Evolutionary conservation across 371 early-diverging fungal species (phyloP).

Genomic region (Lichtheimia hyalospora): DNA sequence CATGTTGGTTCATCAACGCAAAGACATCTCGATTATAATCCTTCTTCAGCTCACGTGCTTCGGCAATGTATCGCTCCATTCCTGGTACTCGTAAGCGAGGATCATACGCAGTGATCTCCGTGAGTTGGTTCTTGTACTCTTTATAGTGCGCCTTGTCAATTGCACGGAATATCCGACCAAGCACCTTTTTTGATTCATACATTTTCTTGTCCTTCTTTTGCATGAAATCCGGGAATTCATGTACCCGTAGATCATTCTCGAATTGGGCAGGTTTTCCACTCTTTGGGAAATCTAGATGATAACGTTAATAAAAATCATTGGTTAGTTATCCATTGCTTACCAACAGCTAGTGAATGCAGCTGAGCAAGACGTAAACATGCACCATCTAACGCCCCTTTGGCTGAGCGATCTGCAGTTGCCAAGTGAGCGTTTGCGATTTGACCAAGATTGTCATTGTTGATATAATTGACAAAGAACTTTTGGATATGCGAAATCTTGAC

Average conservation of each 20-base stretch:
- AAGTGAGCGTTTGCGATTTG: conserved; percentile 75
- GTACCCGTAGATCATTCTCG: conserved; percentile 43
- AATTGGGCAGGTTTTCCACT: conserved; percentile 44
- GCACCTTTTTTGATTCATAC: conserved; percentile 58
- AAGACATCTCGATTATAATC: conserved; percentile 54
- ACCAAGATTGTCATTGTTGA: conserved; percentile 73
- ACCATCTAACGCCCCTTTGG: conserved; percentile 44
- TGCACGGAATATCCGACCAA: conserved; percentile 63
- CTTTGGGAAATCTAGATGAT: conserved; percentile 35
- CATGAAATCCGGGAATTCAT: conserved; percentile 79
- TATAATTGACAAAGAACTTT: conserved; percentile 75
- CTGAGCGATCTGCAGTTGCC: conserved; percentile 59
- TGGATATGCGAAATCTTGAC: conserved; percentile 51
- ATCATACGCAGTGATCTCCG: conserved; percentile 32
- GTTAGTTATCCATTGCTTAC: conserved; percentile 18
- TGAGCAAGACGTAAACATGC: conserved; percentile 63
- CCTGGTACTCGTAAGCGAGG: conserved; percentile 47
- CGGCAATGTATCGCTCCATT: conserved; percentile 53
- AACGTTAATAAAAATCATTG: background rate
- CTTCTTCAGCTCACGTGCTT: conserved; percentile 42
- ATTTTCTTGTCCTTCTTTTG: conserved; percentile 55
- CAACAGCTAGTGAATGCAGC: conserved; percentile 57
- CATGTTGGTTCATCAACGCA: conserved; percentile 67
- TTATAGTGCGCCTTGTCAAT: conserved; percentile 42
- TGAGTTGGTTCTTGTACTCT: conserved; percentile 24